A percentile compares a stretch with the other conserved stretches of the same genome.
These are phyloP conservation scores for Neonectria faginata DNA, from an alignment of 2,329 filamentous ascomycete genomes.

Conservation along the genomic window DNA sequence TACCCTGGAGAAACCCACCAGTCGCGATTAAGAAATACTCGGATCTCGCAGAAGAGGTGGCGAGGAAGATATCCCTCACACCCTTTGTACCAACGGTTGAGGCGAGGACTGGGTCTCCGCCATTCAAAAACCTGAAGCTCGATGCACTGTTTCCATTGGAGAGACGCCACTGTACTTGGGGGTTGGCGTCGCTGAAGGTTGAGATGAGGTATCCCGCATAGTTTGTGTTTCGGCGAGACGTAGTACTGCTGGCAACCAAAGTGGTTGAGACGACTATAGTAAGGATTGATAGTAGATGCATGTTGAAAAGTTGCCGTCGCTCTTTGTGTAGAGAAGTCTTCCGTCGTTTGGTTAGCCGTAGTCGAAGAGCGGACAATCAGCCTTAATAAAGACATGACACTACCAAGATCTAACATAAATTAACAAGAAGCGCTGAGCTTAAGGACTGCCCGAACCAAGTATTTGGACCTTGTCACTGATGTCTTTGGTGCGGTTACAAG, in stretches of 20 bases:
- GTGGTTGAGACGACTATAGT: conserved; percentile 3
- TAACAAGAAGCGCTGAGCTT: neutral
- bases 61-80: conserved; percentile 21
- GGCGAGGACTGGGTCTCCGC: conserved; percentile 13
- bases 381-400: neutral
- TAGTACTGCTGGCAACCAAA: conserved; percentile 6
- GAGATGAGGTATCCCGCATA: conserved; percentile 26
- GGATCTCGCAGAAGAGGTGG: conserved; percentile 16
- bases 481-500: conserved; percentile 26
- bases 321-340: no score
- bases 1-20: conserved; percentile 39
- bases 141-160: conserved; percentile 23
- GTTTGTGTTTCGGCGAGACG: conserved; percentile 5
- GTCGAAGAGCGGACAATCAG: neutral
- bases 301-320: neutral
- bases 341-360: neutral
- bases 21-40: conserved; percentile 53
- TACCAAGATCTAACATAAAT: neutral
- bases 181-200: conserved; percentile 24
- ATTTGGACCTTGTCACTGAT: neutral
- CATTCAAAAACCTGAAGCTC: conserved; percentile 22
- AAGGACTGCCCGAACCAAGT: neutral
- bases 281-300: conserved; percentile 16
- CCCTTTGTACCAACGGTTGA: conserved; percentile 22
- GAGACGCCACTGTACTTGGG: conserved; percentile 22